Evolutionary conservation across 768 basidiomycete genomes (phyloP).

Genomic region (Boletus tomentosulus): DNA sequence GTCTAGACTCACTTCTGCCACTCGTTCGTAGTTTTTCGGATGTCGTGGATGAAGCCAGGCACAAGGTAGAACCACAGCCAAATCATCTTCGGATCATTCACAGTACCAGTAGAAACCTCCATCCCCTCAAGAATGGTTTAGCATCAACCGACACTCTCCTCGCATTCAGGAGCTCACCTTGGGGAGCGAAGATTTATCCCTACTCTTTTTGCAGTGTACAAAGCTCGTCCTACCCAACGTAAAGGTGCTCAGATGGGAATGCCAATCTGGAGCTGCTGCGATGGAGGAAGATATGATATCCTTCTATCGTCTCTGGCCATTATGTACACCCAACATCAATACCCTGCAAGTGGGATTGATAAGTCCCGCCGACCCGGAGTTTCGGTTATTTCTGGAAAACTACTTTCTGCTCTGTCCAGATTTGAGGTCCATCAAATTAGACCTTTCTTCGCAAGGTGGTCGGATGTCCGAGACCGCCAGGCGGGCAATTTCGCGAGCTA

Average conservation of each 20-base stretch:
- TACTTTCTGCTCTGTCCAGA: neutral
- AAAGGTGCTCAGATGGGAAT: neutral
- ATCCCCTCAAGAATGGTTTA: neutral
- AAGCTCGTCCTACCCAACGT: neutral
- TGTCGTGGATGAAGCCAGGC: too few species aligned
- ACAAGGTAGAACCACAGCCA: too few species aligned
- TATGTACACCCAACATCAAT: neutral
- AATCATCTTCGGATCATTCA: too few species aligned
- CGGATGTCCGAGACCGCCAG: neutral
- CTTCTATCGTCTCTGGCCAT: neutral
- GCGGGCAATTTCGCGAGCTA: neutral
- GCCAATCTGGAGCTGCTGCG: too few species aligned
- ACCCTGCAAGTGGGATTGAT: neutral
- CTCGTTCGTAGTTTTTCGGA: too few species aligned
- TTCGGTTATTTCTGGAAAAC: neutral
- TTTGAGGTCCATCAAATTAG: slow-evolving; percentile 1
- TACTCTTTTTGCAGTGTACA: neutral
- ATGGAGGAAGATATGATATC: too few species aligned
- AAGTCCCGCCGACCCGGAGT: neutral
- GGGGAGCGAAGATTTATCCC: neutral
- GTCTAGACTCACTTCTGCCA: too few species aligned
- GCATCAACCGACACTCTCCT: neutral
- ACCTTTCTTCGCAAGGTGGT: neutral
- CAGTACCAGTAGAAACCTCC: too few species aligned
- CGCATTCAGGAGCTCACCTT: slow-evolving; percentile 1